Base-by-base conservation (phyloP, 345 rosid species). In the Arabidopsis thaliana region DNA sequence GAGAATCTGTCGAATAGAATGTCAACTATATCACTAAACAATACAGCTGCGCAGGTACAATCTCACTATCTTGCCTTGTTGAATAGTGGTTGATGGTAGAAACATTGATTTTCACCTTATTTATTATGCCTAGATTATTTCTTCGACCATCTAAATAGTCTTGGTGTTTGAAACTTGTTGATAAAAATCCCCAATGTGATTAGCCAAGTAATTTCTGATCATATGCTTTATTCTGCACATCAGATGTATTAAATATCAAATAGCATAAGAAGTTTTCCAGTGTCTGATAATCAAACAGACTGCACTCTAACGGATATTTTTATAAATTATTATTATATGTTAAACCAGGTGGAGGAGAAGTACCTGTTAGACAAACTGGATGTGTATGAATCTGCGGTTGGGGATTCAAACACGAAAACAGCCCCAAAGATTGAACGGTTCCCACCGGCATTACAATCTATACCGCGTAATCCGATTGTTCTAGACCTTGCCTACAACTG, bases 391-490 rank as follows among this genome's bases (percentile, higher is more conserved):
- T 86, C 99, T 9, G 92, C 92, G 4, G 84, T 88, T 5, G 85
- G 95, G 4, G 97, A 88, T 67, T 65, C 91, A 7, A 87, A 84
- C 57, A 80, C 82, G 24, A 96, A 88, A 77, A 82, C 67, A 7
- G 74, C 67, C 7, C 81, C 99, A 8, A 87, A 72, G 69, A 96
- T 96, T n/a, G 97, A 80, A 77, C 84, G 80, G 60, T 96, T 96
- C 80, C 99, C 98, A 41, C 99, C 98, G 0, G 83, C 89, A 4
- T 87, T 91, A 73, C 84, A 85, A 55, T 52, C 89, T 0, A 82
- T 86, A 65, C 71, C 98, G 59, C 84, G 99, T 38, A 88, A 89
- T 71, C 98, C 99, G 6, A 88, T 96, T 34, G 89, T 96, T 60
- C 69, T 93, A 36, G 99, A 96, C 79, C 90, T 96, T 12, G 98